Evolutionary conservation across 768 basidiomycete species (phyloP).

Genomic region (Cubamyces lactineus): DNA sequence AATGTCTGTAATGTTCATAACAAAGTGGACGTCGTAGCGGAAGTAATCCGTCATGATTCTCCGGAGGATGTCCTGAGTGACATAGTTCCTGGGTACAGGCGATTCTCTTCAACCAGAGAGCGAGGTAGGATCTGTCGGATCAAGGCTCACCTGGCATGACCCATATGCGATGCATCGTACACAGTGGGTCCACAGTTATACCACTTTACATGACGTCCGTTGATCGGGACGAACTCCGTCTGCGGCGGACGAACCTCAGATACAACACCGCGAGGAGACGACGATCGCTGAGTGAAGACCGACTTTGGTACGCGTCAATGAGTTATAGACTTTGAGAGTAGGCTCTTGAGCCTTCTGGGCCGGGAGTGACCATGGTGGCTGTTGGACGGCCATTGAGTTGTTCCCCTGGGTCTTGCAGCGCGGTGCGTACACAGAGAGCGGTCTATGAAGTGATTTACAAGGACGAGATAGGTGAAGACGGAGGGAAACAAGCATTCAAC

Average conservation of each 20-base stretch:
- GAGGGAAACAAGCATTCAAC: conserved; percentile 12
- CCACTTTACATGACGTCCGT: conserved; percentile 87
- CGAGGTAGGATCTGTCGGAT: background rate
- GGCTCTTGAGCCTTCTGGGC: conserved; percentile 56
- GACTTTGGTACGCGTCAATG: conserved; percentile 90
- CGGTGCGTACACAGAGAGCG: background rate
- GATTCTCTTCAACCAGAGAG: background rate
- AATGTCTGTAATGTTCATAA: conserved; percentile 99
- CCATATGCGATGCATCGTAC: conserved; percentile 98
- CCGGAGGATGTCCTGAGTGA: conserved; percentile 90
- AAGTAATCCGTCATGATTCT: conserved; percentile 95
- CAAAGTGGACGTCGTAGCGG: conserved; percentile 96
- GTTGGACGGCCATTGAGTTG: conserved; percentile 56
- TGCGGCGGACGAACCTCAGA: conserved; percentile 37
- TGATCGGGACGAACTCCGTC: conserved; percentile 76
- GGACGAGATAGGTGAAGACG: conserved; percentile 1
- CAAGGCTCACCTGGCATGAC: conserved; percentile 84
- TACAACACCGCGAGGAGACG: conserved; percentile 13
- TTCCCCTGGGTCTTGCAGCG: background rate
- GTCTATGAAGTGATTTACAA: background rate
- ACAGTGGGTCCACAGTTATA: conserved; percentile 99
- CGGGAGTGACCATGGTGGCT: conserved; percentile 58
- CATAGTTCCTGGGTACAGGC: conserved; percentile 75
- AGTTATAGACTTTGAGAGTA: conserved; percentile 86
- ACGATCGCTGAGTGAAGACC: conserved; percentile 7